Evolutionary conservation across 2,329 filamentous ascomycete genomes (phyloP), one percentile per base, ranked within the genome.

Genomic region (Xylariaceae sp.): DNA sequence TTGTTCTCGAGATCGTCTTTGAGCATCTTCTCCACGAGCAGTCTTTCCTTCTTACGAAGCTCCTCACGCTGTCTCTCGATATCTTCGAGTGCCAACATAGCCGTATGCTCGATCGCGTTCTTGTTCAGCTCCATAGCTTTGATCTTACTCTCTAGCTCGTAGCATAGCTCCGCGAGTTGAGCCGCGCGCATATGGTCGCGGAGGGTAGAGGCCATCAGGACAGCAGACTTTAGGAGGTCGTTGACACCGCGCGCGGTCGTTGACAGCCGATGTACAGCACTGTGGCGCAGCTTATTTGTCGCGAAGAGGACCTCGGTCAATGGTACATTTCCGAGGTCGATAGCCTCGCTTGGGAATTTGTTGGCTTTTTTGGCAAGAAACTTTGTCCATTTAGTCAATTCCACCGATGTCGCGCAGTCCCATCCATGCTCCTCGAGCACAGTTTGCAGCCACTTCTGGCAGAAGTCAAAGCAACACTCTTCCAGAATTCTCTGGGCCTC

Each of bases 381-480:
- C 3, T 31, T 49, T 3, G 54, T 55, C 63, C 64, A 66, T 34
- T 54, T 51, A n/a, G 56, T 67, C 22, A 68, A 47, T 50, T 68
- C 64, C 3, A 60, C 53, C 1, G 65, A 60, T 12, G 57, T 54
- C 15, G 65, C 49, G 40, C 63, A 67, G 22, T 56, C 53, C 43
- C 64, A 66, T 19, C 45, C 47, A 13, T 54, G 44, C 12, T 57
- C 40, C 32, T 45, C 18, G 19, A 66, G 47, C 12, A 62, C 39
- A 0, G 42, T 43, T 6, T 64, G 61, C 13, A 63, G 35, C 56
- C 58, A 62, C 39, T 52, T 58, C n/a, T 44, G 50, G 17, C 54
- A 53, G 37, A 66, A 68, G 7, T 66, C 58, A 45, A 65, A 69
- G 48, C 64, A 69, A 41, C 57, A 61, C 41, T 64, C 59, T 44